Evolutionary conservation across 1,284 basidiomycete species (phyloP).

Genomic region (Trichosporon coremiiforme): DNA sequence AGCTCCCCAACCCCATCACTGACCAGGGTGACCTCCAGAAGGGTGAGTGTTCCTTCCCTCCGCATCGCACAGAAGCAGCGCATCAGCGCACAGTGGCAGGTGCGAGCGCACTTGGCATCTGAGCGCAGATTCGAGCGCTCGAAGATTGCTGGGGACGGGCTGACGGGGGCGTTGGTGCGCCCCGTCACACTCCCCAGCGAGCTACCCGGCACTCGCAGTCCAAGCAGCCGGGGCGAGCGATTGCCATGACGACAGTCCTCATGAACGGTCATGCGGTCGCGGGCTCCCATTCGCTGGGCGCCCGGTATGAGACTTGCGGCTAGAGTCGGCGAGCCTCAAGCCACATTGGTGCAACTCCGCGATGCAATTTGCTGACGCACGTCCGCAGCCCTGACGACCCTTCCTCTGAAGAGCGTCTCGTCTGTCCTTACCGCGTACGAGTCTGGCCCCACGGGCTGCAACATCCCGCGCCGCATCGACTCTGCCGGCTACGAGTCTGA

Average conservation of each 20-base stretch:
- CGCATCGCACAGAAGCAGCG: neutral
- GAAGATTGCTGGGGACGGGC: neutral
- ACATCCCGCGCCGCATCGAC: conserved; percentile 39
- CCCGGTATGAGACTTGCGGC: conserved; percentile 2
- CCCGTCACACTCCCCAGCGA: neutral
- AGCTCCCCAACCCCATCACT: conserved; percentile 50
- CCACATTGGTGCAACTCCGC: conserved; percentile 2
- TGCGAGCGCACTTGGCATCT: neutral
- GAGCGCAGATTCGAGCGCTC: neutral
- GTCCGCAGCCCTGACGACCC: conserved; percentile 45
- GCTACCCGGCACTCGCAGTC: neutral
- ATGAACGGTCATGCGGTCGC: neutral
- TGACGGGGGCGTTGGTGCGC: neutral
- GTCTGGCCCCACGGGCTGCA: conserved; percentile 38
- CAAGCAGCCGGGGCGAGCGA: neutral
- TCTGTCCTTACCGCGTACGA: conserved; percentile 54
- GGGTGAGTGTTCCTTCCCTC: conserved; percentile 37
- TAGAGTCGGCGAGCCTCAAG: conserved; percentile 13
- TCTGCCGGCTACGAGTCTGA: conserved; percentile 55
- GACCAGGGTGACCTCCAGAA: conserved; percentile 52
- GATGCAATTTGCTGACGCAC: conserved; percentile 11
- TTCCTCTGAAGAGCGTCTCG: conserved; percentile 49
- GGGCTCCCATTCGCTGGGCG: neutral
- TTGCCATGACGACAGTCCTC: conserved; percentile 12
- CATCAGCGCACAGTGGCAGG: conserved; percentile 2